These are phyloP conservation scores for Anisodus tanguticus DNA, from an alignment of 257 asterid species.

Conservation along the genomic window DNA sequence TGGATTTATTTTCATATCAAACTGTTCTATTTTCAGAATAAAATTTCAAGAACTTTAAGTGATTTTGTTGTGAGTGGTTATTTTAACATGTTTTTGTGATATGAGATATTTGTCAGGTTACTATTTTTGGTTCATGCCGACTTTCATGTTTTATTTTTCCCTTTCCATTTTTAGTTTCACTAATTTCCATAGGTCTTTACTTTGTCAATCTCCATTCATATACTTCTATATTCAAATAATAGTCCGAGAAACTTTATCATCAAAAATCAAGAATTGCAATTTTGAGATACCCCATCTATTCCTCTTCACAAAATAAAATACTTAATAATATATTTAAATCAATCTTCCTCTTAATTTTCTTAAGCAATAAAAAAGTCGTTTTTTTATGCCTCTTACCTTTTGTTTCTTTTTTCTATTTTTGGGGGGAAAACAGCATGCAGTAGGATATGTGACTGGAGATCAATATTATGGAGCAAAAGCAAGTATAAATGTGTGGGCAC, in stretches of 20 bases:
- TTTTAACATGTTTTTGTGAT: neutral
- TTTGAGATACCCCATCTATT: neutral
- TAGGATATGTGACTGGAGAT: constrained; percentile 85
- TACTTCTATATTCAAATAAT: neutral
- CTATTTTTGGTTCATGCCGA: constrained; percentile 31
- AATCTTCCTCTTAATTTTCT: neutral
- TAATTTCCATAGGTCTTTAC: neutral
- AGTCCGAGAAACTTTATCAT: constrained; percentile 3
- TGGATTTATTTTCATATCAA: neutral
- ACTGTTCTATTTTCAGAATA: neutral
- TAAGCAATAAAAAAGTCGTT: neutral
- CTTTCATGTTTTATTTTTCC: constrained; percentile 27
- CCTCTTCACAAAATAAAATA: neutral
- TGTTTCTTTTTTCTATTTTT: neutral
- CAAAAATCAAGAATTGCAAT: neutral
- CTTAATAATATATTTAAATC: neutral
- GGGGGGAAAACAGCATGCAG: constrained; percentile 69
- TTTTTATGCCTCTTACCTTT: neutral
- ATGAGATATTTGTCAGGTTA: constrained; percentile 28
- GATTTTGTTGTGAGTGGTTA: neutral
- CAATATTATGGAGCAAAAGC: constrained; percentile 89
- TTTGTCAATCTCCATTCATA: constrained; percentile 9
- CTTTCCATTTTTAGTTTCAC: constrained; percentile 27
- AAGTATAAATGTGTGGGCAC: constrained; percentile 89
- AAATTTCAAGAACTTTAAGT: constrained; percentile 2